phyloP scores from a whole-genome alignment of 495 filamentous ascomycete genomes.

The Neurospora cerealis region DNA sequence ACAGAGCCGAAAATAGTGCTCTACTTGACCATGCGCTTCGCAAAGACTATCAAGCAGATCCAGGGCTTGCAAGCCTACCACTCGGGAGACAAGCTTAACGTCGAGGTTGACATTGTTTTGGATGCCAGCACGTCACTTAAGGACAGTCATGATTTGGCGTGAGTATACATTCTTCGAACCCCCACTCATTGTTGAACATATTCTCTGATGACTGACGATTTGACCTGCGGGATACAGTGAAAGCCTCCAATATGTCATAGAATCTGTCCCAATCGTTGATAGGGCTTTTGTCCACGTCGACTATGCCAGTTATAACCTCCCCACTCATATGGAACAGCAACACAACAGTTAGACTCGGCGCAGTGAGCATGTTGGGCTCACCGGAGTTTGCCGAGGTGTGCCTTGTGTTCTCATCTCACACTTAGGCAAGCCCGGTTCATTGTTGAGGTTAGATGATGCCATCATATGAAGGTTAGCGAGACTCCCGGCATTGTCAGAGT shows the following conservation, averaged over 20 bases:
- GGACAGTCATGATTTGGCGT: conserved; percentile 79
- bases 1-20: conserved; percentile 38
- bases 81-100: conserved; percentile 79
- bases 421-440: not conserved
- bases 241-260: conserved; percentile 80
- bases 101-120: conserved; percentile 65
- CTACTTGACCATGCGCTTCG: conserved; percentile 91
- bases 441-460: not conserved
- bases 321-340: conserved; percentile 77
- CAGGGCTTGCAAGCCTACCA: conserved; percentile 86
- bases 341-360: not conserved
- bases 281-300: conserved; percentile 70
- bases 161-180: not conserved
- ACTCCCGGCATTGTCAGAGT: not conserved
- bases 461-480: not conserved
- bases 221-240: conserved; percentile 35
- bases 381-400: not conserved
- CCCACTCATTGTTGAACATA: not conserved
- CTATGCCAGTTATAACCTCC: conserved; percentile 72
- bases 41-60: conserved; percentile 77
- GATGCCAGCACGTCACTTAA: conserved; percentile 67
- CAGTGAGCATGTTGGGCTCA: not conserved
- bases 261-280: conserved; percentile 70
- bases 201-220: not conserved
- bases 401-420: not conserved